Base-by-base conservation (phyloP, 1,284 basidiomycete genomes). In the Ceratobasidium theobromae region DNA sequence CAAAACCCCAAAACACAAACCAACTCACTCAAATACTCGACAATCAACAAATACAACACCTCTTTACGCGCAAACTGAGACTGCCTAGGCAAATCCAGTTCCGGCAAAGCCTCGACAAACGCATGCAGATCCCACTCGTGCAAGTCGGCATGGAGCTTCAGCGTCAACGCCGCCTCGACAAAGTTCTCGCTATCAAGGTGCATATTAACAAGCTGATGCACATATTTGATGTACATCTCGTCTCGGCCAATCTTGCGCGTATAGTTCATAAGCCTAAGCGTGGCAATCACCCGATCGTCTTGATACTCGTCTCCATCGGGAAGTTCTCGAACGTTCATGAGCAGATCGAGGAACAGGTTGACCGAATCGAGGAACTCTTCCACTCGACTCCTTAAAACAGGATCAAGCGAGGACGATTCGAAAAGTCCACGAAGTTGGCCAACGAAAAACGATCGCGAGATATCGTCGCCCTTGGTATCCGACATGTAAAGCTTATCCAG, bases 41-140 rank as follows among this genome's bases (percentile, higher is more conserved):
- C 80, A 68, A 93, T 93, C 65, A 94, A 79, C 48, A 95, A 81
- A 70, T 89, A 91, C 1, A 96, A 77, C 0, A 91, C 92, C 76
- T 98, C 96, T 75, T 97, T 98, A 53, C 96, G 85, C 65, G 92
- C 91, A 77, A 98, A 98, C 62, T 93, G 89, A 0, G 91, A 95
- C 75, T 99, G 96, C 38, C 92, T 88, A 0, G 95, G 95, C 53
- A 98, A 78, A 16, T 87, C 86, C 30, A 98, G 83, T 68, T 92
- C 91, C 73, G 87, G 86, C 86, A 95, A 93, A 2, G 89, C 88
- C 4, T 89, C 86, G 32, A 94, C 85, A 69, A 93, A 88, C 0
- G 86, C 81, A 68, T 86, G 86, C 18, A 88, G 78, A 74, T 88
- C 86, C 95, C 96, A 99, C 52, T 90, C 85, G 73, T 97, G 93